These are phyloP conservation scores for Bombardia bombarda DNA, from an alignment of 495 filamentous ascomycete species.

Conservation along the genomic window DNA sequence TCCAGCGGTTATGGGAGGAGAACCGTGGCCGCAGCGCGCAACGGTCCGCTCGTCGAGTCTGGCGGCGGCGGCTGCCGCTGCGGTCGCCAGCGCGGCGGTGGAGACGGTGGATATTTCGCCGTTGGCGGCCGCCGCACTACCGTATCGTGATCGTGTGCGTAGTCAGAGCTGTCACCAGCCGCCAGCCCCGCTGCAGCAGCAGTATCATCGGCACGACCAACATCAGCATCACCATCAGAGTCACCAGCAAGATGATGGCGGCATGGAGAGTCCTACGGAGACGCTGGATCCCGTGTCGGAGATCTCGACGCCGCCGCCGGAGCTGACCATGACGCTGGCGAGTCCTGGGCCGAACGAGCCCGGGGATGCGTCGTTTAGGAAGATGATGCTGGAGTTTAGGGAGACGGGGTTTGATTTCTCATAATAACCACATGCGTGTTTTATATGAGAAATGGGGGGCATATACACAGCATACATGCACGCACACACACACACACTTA, in stretches of 20 bases:
- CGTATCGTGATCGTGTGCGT: constrained; percentile 6
- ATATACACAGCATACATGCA: too few relatives aligned
- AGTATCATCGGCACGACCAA: too few relatives aligned
- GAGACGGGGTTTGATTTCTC: constrained; percentile 7
- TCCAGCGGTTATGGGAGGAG: too few relatives aligned
- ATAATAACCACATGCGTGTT: neutral
- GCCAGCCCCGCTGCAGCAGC: too few relatives aligned
- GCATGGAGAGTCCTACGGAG: constrained; percentile 16
- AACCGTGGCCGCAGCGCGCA: constrained; percentile 4
- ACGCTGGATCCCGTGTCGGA: constrained; percentile 22
- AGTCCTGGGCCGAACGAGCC: neutral
- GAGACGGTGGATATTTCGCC: too few relatives aligned
- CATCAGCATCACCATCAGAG: too few relatives aligned
- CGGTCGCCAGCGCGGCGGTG: too few relatives aligned
- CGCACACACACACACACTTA: neutral
- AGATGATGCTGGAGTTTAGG: constrained; percentile 13
- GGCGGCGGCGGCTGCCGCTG: too few relatives aligned
- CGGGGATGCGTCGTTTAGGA: constrained; percentile 6
- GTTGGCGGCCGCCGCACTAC: neutral
- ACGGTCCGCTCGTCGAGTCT: constrained; percentile 18
- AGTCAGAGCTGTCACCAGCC: too few relatives aligned
- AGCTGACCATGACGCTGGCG: neutral
- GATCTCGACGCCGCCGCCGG: constrained; percentile 13
- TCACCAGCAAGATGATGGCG: too few relatives aligned
- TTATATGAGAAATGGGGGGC: neutral